Evolutionary conservation across 2,329 filamentous ascomycete species (phyloP).

Genomic region (Aureobasidium sp.): DNA sequence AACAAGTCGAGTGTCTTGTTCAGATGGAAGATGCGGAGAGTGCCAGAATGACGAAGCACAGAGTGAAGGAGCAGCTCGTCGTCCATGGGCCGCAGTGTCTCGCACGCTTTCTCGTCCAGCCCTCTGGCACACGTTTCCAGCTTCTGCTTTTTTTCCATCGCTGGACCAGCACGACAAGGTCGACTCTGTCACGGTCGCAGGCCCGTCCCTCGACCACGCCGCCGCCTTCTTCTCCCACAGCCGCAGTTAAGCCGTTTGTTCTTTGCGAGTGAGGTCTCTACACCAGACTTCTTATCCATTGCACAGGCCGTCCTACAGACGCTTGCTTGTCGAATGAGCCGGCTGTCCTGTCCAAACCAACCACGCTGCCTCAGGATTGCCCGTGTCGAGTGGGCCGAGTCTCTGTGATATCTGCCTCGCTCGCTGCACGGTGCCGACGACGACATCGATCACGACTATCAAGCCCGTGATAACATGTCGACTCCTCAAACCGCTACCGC

Average conservation of each 20-base stretch:
- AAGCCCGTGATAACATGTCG: slow-evolving; percentile 29
- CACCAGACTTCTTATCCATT: not conserved
- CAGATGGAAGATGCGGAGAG: not conserved
- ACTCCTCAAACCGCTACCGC: slow-evolving; percentile 39
- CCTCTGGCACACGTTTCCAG: not conserved
- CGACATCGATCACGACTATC: not conserved
- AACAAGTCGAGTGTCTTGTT: not conserved
- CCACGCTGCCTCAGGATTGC: not conserved
- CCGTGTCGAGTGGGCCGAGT: not conserved
- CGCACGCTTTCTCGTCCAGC: not conserved
- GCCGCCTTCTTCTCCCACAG: not conserved
- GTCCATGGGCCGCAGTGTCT: not conserved
- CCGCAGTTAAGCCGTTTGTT: slow-evolving; percentile 10
- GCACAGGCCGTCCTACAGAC: not conserved
- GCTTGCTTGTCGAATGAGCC: not conserved
- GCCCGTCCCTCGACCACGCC: not conserved
- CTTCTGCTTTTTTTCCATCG: not conserved
- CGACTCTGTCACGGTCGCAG: not conserved
- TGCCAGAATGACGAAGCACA: slow-evolving; percentile 5
- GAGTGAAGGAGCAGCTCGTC: not conserved
- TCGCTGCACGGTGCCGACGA: slow-evolving; percentile 1
- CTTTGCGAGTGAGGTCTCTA: slow-evolving; percentile 11
- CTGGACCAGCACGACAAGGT: not conserved
- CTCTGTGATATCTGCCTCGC: not conserved
- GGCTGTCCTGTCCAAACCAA: not conserved